phyloP scores from a whole-genome alignment of 768 basidiomycete species.

The Rhizopogon rudus region DNA sequence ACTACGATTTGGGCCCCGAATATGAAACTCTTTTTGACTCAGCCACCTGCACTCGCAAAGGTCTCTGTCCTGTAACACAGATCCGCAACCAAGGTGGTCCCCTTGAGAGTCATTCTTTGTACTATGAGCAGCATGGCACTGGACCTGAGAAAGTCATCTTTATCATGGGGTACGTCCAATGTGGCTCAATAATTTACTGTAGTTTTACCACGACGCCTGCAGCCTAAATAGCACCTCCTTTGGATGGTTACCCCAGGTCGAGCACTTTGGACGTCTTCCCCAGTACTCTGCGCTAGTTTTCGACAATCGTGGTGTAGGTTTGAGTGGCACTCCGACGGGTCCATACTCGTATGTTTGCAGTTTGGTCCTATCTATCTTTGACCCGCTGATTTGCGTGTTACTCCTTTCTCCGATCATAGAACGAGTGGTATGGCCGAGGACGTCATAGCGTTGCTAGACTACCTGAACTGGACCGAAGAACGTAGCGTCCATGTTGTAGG shows the following conservation, averaged over 20 bases:
- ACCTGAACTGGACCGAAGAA: constrained; percentile 63
- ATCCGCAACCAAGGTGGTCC: constrained; percentile 42
- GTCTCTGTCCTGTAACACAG: constrained; percentile 68
- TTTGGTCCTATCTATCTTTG: background rate
- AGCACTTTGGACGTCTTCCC: constrained; percentile 50
- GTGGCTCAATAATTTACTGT: background rate
- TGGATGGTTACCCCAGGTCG: constrained; percentile 60
- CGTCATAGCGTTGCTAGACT: constrained; percentile 57
- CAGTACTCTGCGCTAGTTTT: constrained; percentile 67
- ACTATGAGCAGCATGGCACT: constrained; percentile 73
- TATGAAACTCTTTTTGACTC: constrained; percentile 51
- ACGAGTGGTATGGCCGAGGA: constrained; percentile 80
- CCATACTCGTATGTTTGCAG: constrained; percentile 58
- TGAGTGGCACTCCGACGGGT: constrained; percentile 64
- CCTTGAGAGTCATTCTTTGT: constrained; percentile 67
- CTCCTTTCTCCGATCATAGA: constrained; percentile 28
- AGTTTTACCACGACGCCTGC: constrained; percentile 5
- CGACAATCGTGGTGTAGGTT: constrained; percentile 82
- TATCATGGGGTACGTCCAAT: constrained; percentile 59
- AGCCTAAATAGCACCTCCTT: constrained; percentile 63
- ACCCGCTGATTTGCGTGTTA: background rate
- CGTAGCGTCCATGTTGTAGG: constrained; percentile 69
- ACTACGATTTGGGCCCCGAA: constrained; percentile 13
- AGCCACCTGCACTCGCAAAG: constrained; percentile 58
- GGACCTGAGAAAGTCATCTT: constrained; percentile 64